These are phyloP conservation scores for Blastobotrys elegans DNA, from an alignment of 1,139 yeast genomes.

Conservation along the genomic window DNA sequence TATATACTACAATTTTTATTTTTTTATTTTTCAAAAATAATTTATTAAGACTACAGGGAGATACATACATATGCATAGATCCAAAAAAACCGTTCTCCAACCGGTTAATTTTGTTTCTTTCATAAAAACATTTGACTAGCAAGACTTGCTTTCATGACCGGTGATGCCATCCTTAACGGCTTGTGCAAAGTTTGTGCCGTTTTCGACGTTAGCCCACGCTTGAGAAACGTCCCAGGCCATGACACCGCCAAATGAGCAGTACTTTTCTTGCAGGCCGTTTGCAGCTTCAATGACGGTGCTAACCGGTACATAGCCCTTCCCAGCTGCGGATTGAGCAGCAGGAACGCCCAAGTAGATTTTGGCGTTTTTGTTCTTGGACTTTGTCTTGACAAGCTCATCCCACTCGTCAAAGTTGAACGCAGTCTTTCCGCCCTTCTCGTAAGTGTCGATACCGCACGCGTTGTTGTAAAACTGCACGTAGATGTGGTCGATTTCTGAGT, in stretches of 20 bases:
- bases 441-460: slow-evolving; percentile 47
- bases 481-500: slow-evolving; percentile 71
- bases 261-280: slow-evolving; percentile 33
- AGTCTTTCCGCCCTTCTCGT: slow-evolving; percentile 19
- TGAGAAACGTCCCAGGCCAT: slow-evolving; percentile 92
- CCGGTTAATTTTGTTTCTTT: too few species aligned
- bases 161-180: slow-evolving; percentile 1
- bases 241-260: slow-evolving; percentile 68
- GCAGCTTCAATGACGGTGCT: slow-evolving; percentile 19
- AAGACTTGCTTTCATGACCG: not conserved
- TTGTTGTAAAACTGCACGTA: slow-evolving; percentile 93
- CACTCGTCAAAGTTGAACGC: slow-evolving; percentile 79
- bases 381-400: slow-evolving; percentile 58
- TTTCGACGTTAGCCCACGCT: slow-evolving; percentile 48
- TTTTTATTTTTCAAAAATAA: too few species aligned
- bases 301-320: slow-evolving; percentile 54
- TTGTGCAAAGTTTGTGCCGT: not conserved
- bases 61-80: too few species aligned
- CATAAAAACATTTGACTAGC: too few species aligned
- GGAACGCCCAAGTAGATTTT: slow-evolving; percentile 68
- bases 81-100: too few species aligned
- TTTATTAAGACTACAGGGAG: too few species aligned
- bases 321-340: slow-evolving; percentile 61
- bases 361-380: slow-evolving; percentile 58
- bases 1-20: too few species aligned